These are phyloP conservation scores for Torulaspora gathmanii DNA, from an alignment of 805 yeast species.

Conservation along the genomic window DNA sequence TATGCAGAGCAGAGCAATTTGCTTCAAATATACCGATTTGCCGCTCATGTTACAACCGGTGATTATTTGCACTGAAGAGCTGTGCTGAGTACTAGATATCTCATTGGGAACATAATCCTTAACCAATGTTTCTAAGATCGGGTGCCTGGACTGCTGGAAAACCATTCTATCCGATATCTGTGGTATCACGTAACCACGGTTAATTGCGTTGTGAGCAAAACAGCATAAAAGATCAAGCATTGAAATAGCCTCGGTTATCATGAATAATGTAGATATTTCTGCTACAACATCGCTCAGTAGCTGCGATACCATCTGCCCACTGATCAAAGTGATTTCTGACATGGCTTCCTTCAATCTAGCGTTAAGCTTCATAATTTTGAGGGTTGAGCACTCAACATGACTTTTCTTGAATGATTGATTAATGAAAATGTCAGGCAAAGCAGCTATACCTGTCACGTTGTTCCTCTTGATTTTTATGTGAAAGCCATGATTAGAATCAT, in stretches of 20 bases:
- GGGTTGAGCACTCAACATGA: conserved; percentile 39
- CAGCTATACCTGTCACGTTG: conserved; percentile 9
- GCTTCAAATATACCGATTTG: conserved; percentile 52
- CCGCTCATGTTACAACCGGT: conserved; percentile 64
- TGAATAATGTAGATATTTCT: conserved; percentile 37
- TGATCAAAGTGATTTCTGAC: conserved; percentile 39
- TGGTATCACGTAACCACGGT: conserved; percentile 35
- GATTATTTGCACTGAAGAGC: conserved; percentile 44
- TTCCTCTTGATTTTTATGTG: conserved; percentile 32
- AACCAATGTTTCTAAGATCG: conserved; percentile 37
- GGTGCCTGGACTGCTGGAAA: conserved; percentile 40
- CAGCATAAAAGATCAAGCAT: conserved; percentile 40
- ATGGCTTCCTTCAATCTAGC: conserved; percentile 39
- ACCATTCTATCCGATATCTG: conserved; percentile 35
- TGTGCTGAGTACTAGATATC: conserved; percentile 33
- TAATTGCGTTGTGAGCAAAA: conserved; percentile 31
- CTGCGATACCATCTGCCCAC: conserved; percentile 39
- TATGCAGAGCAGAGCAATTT: conserved; percentile 44
- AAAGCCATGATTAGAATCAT: conserved; percentile 39
- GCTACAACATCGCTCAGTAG: conserved; percentile 28
- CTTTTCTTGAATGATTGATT: conserved; percentile 33
- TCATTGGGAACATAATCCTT: conserved; percentile 39
- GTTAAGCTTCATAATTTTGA: conserved; percentile 40
- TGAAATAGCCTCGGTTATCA: conserved; percentile 43
- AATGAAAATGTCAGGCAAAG: conserved; percentile 37